phyloP scores from a whole-genome alignment of 108 stramenopile genomes.

The Chaetoceros muelleri region DNA sequence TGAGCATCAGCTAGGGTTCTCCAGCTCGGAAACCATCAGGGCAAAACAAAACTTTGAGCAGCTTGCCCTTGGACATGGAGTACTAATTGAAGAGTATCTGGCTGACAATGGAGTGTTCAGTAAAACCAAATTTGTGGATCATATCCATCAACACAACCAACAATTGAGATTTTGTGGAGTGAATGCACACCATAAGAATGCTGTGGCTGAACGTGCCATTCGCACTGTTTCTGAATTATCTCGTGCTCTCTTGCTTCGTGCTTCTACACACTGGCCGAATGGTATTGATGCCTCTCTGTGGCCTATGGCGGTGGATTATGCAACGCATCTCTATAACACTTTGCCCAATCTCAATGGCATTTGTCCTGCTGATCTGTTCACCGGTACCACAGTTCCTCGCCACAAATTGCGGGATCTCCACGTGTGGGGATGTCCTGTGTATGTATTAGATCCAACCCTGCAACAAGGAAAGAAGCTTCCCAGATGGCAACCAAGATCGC shows the following conservation, averaged over 20 bases:
- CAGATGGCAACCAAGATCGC: no score
- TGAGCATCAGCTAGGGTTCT: slow-evolving; percentile 1
- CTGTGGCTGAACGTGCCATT: no score
- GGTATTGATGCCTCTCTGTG: slow-evolving; percentile 7
- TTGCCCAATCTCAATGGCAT: no score
- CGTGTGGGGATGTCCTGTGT: slow-evolving; percentile 20
- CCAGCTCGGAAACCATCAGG: slow-evolving; percentile 1
- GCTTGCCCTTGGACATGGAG: not conserved
- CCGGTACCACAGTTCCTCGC: slow-evolving; percentile 6
- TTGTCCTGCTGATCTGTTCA: no score
- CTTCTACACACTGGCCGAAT: no score
- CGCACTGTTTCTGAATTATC: no score
- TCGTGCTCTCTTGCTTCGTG: no score
- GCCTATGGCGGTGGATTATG: slow-evolving; percentile 16
- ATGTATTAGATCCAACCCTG: slow-evolving; percentile 11
- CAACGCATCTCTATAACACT: slow-evolving; percentile 13
- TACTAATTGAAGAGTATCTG: slow-evolving; percentile 1
- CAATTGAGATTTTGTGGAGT: not conserved
- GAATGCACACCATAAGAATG: no score
- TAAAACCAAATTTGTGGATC: not conserved
- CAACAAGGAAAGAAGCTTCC: slow-evolving; percentile 15
- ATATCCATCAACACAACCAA: no score
- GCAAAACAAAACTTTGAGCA: slow-evolving; percentile 1
- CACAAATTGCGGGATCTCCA: slow-evolving; percentile 12
- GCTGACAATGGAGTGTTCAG: slow-evolving; percentile 7